These are phyloP conservation scores for Coniochaeta sp. DNA, from an alignment of 2,329 filamentous ascomycete genomes.

Conservation along the genomic window DNA sequence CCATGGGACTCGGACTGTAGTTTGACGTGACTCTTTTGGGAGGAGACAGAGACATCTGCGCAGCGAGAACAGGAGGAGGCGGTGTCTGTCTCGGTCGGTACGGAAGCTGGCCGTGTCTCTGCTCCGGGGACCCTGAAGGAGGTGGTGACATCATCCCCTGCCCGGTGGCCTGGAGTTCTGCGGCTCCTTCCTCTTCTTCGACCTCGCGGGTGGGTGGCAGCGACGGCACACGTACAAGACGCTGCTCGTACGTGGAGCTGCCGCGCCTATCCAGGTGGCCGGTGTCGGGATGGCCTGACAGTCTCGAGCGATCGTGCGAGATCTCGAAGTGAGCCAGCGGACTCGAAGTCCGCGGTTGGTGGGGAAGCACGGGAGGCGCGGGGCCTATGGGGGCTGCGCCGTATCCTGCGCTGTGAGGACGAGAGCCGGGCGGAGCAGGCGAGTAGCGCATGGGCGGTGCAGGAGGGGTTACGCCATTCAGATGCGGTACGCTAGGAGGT, in stretches of 20 bases:
- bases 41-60: slow-evolving; percentile 42
- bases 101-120: slow-evolving; percentile 13
- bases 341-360: slow-evolving; percentile 59
- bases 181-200: slow-evolving; percentile 45
- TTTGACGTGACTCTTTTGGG: slow-evolving; percentile 45
- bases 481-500: slow-evolving; percentile 29
- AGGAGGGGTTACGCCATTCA: slow-evolving; percentile 46
- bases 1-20: slow-evolving; percentile 36
- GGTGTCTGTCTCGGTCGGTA: slow-evolving; percentile 37
- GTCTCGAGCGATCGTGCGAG: slow-evolving; percentile 30
- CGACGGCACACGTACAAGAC: slow-evolving; percentile 46
- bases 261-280: slow-evolving; percentile 40
- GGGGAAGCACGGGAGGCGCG: slow-evolving; percentile 41
- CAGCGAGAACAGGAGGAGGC: slow-evolving; percentile 32
- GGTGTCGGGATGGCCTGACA: slow-evolving; percentile 25
- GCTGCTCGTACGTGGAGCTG: slow-evolving; percentile 46
- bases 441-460: slow-evolving; percentile 47
- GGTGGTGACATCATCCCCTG: slow-evolving; percentile 1
- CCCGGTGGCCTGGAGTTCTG: slow-evolving; percentile 8
- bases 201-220: slow-evolving; percentile 56
- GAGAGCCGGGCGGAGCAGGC: slow-evolving; percentile 33
- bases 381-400: slow-evolving; percentile 24
- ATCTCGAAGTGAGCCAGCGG: slow-evolving; percentile 58
- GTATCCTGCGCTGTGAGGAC: slow-evolving; percentile 32
- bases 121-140: slow-evolving; percentile 11